Evolutionary conservation across 148 eudicot species (phyloP), one percentile per base, ranked within the genome.

Genomic region (Talinum fruticosum): DNA sequence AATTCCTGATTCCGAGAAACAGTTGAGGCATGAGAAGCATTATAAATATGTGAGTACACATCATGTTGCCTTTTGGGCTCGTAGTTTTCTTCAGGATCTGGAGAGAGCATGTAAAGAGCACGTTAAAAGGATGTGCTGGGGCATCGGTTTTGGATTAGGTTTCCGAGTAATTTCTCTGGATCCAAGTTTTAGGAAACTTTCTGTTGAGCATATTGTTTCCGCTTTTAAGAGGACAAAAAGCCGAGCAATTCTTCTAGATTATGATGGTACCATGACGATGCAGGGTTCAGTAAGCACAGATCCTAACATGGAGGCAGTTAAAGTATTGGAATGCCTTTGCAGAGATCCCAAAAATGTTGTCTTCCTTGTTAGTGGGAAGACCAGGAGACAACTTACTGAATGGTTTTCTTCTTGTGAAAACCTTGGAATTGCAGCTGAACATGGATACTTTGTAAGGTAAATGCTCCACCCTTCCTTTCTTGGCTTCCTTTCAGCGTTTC

Each of bases 21-120:
- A 91, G 71, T 71, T 91, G 83, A 80, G 97, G 44, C 97, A 93
- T 69, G 97, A 93, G 79, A 93, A 93, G 76, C 97, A 93, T 70
- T 88, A 93, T 78, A 87, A 84, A 68, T 93, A 89, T 79, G 97
- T 93, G 41, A 89, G 90, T 66, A 91, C 91, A 6, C 97, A 93
- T 68, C 90, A 93, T 74, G 97, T 93, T 54, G 92, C 90, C 6
- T 93, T 89, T 80, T 93, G 97, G 97, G 90, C 97, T 53, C 85
- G 80, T n/a, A 93, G 97, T 83, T 93, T 93, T 78, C 70, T 87
- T 85, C 92, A 88, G 73, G 97, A 93, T 85, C 86, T 93, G 28
- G 97, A 91, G 75, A 85, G 97, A 76, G 88, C 93, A 12, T 93
- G 97, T 68, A 82, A 87, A 79, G 97, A 91, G 45, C 97, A 93